Conservation (phyloP, 2,329 filamentous ascomycete genomes). For the Aspergillus uvarum region DNA sequence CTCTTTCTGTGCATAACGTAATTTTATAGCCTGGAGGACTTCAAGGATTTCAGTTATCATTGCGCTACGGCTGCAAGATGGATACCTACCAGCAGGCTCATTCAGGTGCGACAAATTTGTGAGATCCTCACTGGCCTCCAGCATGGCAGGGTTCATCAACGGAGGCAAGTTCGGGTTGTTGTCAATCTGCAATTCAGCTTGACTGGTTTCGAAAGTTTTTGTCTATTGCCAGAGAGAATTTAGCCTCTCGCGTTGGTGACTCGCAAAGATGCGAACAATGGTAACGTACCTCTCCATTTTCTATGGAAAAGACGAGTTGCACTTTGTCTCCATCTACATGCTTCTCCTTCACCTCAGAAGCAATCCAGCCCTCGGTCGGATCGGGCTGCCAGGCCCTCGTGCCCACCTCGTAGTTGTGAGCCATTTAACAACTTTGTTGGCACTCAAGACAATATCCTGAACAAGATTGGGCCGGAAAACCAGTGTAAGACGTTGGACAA, state of each 20-base stretch:
- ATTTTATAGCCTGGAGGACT: conserved; percentile 96
- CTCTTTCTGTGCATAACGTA: conserved; percentile 96
- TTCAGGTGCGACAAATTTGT: conserved; percentile 98
- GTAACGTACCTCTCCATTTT: conserved; percentile 79
- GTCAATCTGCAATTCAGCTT: conserved; percentile 72
- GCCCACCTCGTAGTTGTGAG: conserved; percentile 92
- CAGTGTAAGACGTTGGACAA: conserved; percentile 17
- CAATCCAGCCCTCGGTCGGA: conserved; percentile 91
- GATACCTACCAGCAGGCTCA: conserved; percentile 81
- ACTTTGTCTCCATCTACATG: conserved; percentile 80
- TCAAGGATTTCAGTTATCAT: conserved; percentile 26
- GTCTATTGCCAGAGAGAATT: conserved; percentile 52
- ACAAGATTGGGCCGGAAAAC: conserved; percentile 15
- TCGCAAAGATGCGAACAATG: neutral
- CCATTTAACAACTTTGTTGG: conserved; percentile 52
- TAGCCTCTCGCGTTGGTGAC: conserved; percentile 5
- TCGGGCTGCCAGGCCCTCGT: conserved; percentile 99
- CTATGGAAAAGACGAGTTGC: conserved; percentile 80
- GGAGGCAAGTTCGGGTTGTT: conserved; percentile 80
- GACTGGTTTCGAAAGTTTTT: conserved; percentile 75
- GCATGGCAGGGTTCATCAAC: conserved; percentile 95
- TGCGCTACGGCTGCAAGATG: conserved; percentile 3
- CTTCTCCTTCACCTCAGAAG: conserved; percentile 90
- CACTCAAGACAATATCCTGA: neutral
- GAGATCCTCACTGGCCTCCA: conserved; percentile 96